Percentiles rank a stretch among this genome's conserved stretches.
Evolutionary conservation across 1,284 basidiomycete genomes (phyloP).

Genomic region (Takashimella koratensis): DNA sequence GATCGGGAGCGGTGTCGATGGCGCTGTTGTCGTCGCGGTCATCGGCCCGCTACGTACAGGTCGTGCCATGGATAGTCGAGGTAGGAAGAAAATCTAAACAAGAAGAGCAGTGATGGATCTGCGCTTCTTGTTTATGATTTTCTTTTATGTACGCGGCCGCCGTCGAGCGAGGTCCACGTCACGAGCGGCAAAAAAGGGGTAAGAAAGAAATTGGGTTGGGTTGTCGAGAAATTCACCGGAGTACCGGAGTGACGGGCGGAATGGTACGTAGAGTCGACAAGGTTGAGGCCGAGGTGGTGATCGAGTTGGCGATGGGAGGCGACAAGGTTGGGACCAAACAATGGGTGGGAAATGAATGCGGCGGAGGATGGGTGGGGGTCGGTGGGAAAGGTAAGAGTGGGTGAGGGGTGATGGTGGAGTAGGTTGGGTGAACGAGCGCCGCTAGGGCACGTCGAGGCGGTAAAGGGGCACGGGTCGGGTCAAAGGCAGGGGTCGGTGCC

Average conservation of each 20-base stretch:
- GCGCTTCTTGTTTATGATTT: neutral
- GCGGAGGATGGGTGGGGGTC: neutral
- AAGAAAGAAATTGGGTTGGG: neutral
- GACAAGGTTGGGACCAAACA: neutral
- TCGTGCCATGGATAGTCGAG: neutral
- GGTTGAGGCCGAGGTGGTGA: neutral
- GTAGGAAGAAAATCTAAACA: neutral
- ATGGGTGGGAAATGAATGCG: neutral
- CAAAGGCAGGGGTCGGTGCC: neutral
- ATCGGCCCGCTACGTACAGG: neutral
- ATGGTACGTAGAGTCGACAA: too few relatives aligned
- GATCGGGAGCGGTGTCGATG: conserved; percentile 11
- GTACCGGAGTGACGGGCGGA: too few relatives aligned
- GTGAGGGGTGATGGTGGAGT: too few relatives aligned
- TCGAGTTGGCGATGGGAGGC: neutral
- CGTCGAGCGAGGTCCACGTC: neutral
- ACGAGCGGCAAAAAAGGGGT: neutral
- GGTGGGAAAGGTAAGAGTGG: neutral
- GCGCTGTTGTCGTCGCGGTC: neutral
- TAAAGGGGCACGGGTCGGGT: neutral
- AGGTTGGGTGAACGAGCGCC: too few relatives aligned
- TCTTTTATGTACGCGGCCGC: neutral
- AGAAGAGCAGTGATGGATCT: neutral
- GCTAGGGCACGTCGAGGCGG: too few relatives aligned
- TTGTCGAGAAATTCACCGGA: too few relatives aligned